phyloP scores from a whole-genome alignment of 345 rosid species.

The Salix dunnii region DNA sequence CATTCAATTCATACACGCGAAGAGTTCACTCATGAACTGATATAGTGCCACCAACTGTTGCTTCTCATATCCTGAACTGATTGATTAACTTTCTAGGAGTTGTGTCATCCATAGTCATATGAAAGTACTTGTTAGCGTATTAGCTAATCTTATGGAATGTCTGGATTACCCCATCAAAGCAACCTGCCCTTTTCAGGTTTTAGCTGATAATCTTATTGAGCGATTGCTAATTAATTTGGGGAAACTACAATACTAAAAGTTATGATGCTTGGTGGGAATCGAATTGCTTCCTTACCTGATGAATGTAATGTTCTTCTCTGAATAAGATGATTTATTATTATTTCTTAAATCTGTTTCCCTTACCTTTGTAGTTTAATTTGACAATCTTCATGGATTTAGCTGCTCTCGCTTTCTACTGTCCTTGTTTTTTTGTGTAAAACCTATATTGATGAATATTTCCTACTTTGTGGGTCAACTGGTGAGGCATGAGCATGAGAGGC shows the following conservation, averaged over 20 bases:
- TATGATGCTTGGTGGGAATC: slow-evolving; percentile 84
- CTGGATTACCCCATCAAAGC: slow-evolving; percentile 6
- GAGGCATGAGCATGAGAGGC: slow-evolving; percentile 74
- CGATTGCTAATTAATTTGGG: slow-evolving; percentile 75
- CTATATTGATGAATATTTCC: slow-evolving; percentile 7
- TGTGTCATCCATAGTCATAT: neutral
- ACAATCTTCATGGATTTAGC: slow-evolving; percentile 8
- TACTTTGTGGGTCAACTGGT: slow-evolving; percentile 85
- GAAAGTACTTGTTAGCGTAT: neutral
- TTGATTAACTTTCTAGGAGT: neutral
- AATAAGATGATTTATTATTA: slow-evolving; percentile 21
- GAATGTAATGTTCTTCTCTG: slow-evolving; percentile 65
- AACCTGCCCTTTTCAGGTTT: slow-evolving; percentile 41
- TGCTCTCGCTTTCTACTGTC: slow-evolving; percentile 10
- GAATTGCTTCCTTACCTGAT: slow-evolving; percentile 72
- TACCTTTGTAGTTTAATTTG: slow-evolving; percentile 13
- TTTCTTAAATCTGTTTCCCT: neutral
- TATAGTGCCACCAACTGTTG: neutral
- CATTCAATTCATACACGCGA: neutral
- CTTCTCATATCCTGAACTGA: neutral
- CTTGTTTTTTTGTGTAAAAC: neutral
- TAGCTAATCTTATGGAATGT: neutral
- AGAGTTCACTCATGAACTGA: too few relatives aligned
- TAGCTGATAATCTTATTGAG: slow-evolving; percentile 66
- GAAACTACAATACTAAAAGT: slow-evolving; percentile 78